phyloP scores from a whole-genome alignment of 1,139 yeast genomes.

The Taiozyma sp. region DNA sequence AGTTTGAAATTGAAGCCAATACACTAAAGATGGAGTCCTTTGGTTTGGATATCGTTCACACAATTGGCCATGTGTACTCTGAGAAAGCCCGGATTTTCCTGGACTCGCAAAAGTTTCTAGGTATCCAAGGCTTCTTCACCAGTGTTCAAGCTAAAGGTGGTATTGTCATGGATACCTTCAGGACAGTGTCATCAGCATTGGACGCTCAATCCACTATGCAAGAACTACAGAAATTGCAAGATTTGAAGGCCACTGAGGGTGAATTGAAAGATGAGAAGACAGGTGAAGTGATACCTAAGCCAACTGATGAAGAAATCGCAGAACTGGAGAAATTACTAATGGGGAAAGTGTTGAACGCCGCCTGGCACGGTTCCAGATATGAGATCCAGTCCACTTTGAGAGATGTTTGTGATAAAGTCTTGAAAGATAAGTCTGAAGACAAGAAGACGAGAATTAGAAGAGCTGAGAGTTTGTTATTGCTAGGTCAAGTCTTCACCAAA shows the following conservation, averaged over 20 bases:
- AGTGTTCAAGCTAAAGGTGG: constrained; percentile 85
- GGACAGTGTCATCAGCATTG: constrained; percentile 77
- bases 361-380: constrained; percentile 91
- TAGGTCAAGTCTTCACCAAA: constrained; percentile 69
- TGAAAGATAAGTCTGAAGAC: constrained; percentile 59
- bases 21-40: constrained; percentile 89
- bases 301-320: constrained; percentile 77
- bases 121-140: constrained; percentile 82
- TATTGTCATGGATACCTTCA: constrained; percentile 80
- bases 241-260: constrained; percentile 40
- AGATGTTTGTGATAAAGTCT: constrained; percentile 76
- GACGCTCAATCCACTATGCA: constrained; percentile 91
- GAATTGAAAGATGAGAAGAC: constrained; percentile 36
- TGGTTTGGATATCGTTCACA: constrained; percentile 85
- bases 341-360: constrained; percentile 92
- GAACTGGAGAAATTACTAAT: constrained; percentile 81
- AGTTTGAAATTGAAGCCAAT: constrained; percentile 80
- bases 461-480: constrained; percentile 70
- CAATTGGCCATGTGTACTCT: constrained; percentile 75
- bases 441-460: constrained; percentile 59
- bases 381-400: constrained; percentile 88
- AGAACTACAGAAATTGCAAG: constrained; percentile 70
- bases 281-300: constrained; percentile 45
- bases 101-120: constrained; percentile 72
- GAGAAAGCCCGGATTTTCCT: constrained; percentile 57